phyloP scores from a whole-genome alignment of 495 filamentous ascomycete species.

The Geoglossum glabrum region DNA sequence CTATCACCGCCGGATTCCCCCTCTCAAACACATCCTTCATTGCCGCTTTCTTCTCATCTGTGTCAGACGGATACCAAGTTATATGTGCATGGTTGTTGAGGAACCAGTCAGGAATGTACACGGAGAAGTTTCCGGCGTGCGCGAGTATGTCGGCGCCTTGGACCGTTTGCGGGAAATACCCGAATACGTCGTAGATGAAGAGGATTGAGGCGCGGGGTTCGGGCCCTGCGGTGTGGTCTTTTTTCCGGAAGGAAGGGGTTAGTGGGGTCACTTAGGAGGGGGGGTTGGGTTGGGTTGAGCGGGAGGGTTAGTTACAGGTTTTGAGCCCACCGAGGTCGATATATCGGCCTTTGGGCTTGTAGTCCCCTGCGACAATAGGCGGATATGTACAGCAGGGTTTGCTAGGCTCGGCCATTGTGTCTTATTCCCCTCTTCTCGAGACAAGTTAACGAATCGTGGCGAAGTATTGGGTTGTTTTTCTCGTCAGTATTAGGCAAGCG shows the following conservation, averaged over 20 bases:
- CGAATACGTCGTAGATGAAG: conserved; percentile 53
- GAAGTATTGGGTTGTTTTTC: too few relatives aligned
- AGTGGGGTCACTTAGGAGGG: too few relatives aligned
- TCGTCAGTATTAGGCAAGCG: too few relatives aligned
- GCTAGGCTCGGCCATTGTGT: background rate
- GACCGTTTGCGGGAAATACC: conserved; percentile 45
- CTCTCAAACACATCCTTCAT: conserved; percentile 64
- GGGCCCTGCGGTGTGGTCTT: conserved; percentile 43
- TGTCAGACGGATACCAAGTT: conserved; percentile 48
- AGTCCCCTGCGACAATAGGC: conserved; percentile 33
- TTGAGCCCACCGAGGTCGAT: conserved; percentile 39
- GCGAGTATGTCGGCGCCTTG: conserved; percentile 55
- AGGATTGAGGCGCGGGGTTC: conserved; percentile 37
- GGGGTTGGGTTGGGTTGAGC: background rate
- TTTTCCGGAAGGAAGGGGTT: too few relatives aligned
- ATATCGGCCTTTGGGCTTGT: conserved; percentile 39
- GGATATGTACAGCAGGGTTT: conserved; percentile 30
- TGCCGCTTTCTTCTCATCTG: conserved; percentile 54
- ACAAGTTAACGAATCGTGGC: too few relatives aligned
- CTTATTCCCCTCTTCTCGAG: too few relatives aligned
- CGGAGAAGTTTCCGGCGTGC: conserved; percentile 11
- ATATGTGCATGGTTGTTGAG: conserved; percentile 31
- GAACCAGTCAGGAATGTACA: conserved; percentile 55
- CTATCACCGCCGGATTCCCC: conserved; percentile 40
- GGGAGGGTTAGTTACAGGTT: conserved; percentile 29